Conservation (phyloP, 1,284 basidiomycete species). For the Irpex rosettiformis region DNA sequence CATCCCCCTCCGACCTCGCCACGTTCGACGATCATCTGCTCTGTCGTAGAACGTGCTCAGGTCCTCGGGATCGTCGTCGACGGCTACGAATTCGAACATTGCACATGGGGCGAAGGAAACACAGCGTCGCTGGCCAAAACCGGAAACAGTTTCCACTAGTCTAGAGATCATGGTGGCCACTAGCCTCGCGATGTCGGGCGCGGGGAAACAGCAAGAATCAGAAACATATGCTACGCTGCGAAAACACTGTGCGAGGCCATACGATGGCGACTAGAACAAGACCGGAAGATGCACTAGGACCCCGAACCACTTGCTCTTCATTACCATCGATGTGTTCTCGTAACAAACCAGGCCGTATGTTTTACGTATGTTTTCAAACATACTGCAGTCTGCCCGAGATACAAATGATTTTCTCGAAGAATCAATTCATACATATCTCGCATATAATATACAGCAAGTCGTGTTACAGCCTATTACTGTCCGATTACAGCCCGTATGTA, state of each 20-base stretch:
- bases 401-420: too few species aligned
- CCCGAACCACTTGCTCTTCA: not conserved
- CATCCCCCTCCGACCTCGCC: not conserved
- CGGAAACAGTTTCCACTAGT: not conserved
- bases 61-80: not conserved
- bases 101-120: not conserved
- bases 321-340: not conserved
- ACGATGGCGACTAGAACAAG: not conserved
- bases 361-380: not conserved
- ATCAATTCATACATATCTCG: too few species aligned
- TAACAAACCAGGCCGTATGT: not conserved
- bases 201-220: not conserved
- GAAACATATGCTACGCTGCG: not conserved
- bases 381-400: too few species aligned
- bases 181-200: not conserved
- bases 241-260: not conserved
- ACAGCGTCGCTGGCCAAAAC: not conserved
- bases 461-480: too few species aligned
- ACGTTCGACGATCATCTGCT: not conserved
- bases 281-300: not conserved
- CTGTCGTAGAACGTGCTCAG: not conserved
- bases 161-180: too few species aligned
- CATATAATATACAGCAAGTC: too few species aligned
- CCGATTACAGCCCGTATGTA: too few species aligned
- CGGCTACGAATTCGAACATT: not conserved